Conservation (phyloP, 805 yeast species). For the Kodamaea sagamina region DNA sequence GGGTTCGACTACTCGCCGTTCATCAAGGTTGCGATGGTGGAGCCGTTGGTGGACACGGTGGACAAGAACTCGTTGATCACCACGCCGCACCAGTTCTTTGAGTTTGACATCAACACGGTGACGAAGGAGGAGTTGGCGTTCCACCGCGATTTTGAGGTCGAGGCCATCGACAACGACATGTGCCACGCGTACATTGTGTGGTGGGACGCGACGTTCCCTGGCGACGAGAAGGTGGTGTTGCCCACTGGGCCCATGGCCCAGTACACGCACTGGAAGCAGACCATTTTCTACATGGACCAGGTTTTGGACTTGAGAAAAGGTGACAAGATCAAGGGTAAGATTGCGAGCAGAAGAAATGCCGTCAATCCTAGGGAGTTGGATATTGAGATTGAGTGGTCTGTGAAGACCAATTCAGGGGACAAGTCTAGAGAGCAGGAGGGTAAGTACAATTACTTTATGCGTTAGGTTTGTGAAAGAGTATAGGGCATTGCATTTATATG, state of each 20-base stretch:
- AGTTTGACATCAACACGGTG: conserved; percentile 88
- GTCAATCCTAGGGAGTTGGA: conserved; percentile 88
- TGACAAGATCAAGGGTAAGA: conserved; percentile 69
- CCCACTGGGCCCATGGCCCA: conserved; percentile 93
- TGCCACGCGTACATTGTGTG: conserved; percentile 90
- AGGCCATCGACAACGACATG: conserved; percentile 74
- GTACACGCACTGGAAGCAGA: conserved; percentile 99
- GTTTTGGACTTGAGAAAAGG: conserved; percentile 76
- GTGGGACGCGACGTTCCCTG: conserved; percentile 93
- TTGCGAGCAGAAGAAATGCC: conserved; percentile 75
- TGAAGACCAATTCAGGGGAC: conserved; percentile 46
- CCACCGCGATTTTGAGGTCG: conserved; percentile 64
- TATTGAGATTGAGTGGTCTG: conserved; percentile 65
- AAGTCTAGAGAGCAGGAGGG: conserved; percentile 57
- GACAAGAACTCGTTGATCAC: conserved; percentile 73
- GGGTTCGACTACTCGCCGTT: conserved; percentile 96
- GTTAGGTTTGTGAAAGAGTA: conserved; percentile 36
- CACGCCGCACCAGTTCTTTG: conserved; percentile 67
- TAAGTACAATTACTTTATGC: conserved; percentile 68
- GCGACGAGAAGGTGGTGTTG: conserved; percentile 64
- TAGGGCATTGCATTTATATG: not conserved
- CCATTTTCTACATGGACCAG: conserved; percentile 86
- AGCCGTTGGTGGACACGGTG: conserved; percentile 96
- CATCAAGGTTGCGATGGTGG: conserved; percentile 80
- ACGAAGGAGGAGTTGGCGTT: conserved; percentile 80